Conservation (phyloP, 2,329 filamentous ascomycete genomes). For the Blastomyces silverae region DNA sequence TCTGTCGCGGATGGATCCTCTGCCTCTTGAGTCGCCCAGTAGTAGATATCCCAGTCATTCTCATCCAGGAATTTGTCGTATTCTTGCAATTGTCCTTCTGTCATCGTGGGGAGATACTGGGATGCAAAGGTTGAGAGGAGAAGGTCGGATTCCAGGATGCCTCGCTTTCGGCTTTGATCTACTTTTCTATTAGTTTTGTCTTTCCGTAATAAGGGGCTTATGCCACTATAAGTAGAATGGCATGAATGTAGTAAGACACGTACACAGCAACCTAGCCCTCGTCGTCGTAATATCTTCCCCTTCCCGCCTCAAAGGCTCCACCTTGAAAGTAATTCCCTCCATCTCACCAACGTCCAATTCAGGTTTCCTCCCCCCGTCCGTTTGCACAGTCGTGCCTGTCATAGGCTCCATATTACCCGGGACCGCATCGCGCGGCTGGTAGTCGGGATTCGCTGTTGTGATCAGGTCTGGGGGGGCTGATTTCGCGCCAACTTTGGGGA, state of each 20-base stretch:
- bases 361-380: conserved; percentile 4
- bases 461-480: conserved; percentile 55
- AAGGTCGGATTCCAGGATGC: conserved; percentile 91
- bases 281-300: conserved; percentile 82
- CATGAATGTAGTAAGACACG: conserved; percentile 24
- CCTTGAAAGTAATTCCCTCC: conserved; percentile 74
- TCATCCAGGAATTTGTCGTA: conserved; percentile 95
- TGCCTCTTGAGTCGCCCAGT: conserved; percentile 91
- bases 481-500: conserved; percentile 53
- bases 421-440: conserved; percentile 53
- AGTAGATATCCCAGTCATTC: conserved; percentile 99
- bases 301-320: conserved; percentile 78
- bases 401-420: conserved; percentile 59
- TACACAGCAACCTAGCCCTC: conserved; percentile 72
- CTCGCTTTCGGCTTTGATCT: conserved; percentile 97
- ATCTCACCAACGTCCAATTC: conserved; percentile 71
- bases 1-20: conserved; percentile 48
- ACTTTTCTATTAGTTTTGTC: conserved; percentile 14
- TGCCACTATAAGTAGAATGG: neutral
- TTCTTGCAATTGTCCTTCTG: conserved; percentile 62
- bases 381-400: conserved; percentile 50
- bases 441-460: conserved; percentile 50
- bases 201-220: neutral
- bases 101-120: conserved; percentile 67
- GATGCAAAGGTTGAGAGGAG: conserved; percentile 94